phyloP scores from a whole-genome alignment of 306 rosid species.

The Urtica urens region DNA sequence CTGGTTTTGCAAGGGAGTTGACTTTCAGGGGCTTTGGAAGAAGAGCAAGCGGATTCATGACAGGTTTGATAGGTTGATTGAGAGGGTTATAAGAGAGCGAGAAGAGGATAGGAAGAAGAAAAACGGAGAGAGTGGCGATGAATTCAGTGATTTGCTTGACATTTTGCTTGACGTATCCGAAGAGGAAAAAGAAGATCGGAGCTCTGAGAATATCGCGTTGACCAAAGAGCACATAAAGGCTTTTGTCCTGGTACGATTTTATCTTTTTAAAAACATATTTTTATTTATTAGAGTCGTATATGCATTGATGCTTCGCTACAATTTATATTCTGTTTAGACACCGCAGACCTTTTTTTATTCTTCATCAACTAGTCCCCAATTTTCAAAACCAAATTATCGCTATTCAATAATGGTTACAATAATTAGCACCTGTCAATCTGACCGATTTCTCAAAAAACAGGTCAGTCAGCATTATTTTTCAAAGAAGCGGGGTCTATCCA shows the following conservation, averaged over 20 bases:
- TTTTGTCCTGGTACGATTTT: constrained; percentile 35
- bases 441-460: too few species aligned
- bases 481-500: too few species aligned
- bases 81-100: constrained; percentile 42
- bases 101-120: constrained; percentile 35
- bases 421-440: too few species aligned
- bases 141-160: constrained; percentile 40
- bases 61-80: constrained; percentile 41
- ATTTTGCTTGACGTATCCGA: constrained; percentile 39
- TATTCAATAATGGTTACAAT: too few species aligned
- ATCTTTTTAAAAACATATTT: not conserved
- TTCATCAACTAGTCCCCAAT: too few species aligned
- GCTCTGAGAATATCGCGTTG: constrained; percentile 32
- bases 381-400: too few species aligned
- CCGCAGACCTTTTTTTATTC: too few species aligned
- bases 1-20: constrained; percentile 45
- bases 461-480: too few species aligned
- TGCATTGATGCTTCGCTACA: too few species aligned
- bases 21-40: constrained; percentile 42
- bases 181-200: constrained; percentile 19
- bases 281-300: too few species aligned
- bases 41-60: constrained; percentile 30
- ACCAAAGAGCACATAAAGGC: constrained; percentile 50
- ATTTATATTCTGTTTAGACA: too few species aligned
- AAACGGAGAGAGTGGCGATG: constrained; percentile 8